Evolutionary conservation across 2,329 filamentous ascomycete species (phyloP), one percentile per base, ranked within the genome.

Genomic region (Neodidymelliopsis sp.): DNA sequence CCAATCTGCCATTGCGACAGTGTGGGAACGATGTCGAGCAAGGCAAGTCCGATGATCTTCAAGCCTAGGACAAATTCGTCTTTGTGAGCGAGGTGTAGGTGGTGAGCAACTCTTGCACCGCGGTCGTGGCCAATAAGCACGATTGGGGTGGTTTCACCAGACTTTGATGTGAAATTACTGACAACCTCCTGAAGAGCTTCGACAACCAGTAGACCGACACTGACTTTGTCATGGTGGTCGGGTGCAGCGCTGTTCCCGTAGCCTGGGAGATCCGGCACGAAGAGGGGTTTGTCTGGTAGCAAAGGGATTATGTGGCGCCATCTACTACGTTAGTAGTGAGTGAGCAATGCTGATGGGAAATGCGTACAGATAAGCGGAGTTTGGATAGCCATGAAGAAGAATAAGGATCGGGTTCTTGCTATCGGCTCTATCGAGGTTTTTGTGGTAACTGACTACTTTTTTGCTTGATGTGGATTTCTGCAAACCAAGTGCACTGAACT

Each of bases 111-210:
- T 20, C 81, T 71, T 0, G 79, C 83, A 6, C 82, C 82, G 28
- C 82, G 77, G 62, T 85, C 83, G 59, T 85, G 82, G 0, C 75
- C 80, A 49, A 80, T 80, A 20, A 85, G 49, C 2, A 70, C 29
- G 3, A 69, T 40, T 1, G 63, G 66, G 7, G 60, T 46, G 6
- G 13, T 33, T 5, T n/a, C n/a, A n/a, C n/a, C n/a, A 12, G 9
- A 9, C 5, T 8, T 35, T 8, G 18, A 18, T 22, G 23, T 10
- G 7, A 20, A 4, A 2, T 12, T 12, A 12, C 57, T 42, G 11
- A 66, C 20, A 29, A 64, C 54, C 1, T 60, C 59, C 22, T 59
- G 47, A 3, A 70, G 43, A 4, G 65, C 65, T 2, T 54, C 41
- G 4, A 69, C 29, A 13, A 68, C 15, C 0, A 58, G 45, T 4